Percentiles rank a stretch among this genome's conserved stretches.
phyloP scores from a whole-genome alignment of 1,284 basidiomycete species.

The Athelia psychrophila region DNA sequence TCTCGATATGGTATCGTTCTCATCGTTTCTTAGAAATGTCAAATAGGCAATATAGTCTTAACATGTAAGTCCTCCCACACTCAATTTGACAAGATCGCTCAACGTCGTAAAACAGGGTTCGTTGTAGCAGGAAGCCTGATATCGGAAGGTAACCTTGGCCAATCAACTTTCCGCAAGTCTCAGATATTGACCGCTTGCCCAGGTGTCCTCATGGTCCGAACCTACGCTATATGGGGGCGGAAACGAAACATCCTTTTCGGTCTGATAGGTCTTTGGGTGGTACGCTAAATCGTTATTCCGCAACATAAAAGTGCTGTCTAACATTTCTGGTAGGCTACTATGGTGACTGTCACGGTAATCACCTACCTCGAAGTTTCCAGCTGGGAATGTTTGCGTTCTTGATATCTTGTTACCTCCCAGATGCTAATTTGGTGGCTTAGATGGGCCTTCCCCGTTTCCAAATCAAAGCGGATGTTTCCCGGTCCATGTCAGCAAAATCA shows the following conservation, averaged over 20 bases:
- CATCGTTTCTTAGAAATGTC: constrained; percentile 21
- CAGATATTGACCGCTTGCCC: not conserved
- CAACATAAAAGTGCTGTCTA: not conserved
- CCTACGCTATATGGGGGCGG: constrained; percentile 41
- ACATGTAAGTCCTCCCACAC: constrained; percentile 21
- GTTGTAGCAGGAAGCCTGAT: constrained; percentile 33
- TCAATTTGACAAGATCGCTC: not conserved
- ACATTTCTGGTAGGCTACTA: constrained; percentile 20
- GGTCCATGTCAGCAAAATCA: constrained; percentile 28
- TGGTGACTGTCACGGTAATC: constrained; percentile 29
- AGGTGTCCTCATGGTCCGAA: constrained; percentile 38
- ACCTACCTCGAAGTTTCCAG: constrained; percentile 30
- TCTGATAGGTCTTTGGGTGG: constrained; percentile 23
- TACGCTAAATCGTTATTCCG: constrained; percentile 9
- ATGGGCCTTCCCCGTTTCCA: constrained; percentile 12
- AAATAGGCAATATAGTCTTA: constrained; percentile 21
- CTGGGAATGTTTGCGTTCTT: constrained; percentile 27
- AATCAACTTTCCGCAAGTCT: constrained; percentile 3
- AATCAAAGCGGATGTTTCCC: constrained; percentile 26
- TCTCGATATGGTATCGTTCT: not conserved
- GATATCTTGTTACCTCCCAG: not conserved
- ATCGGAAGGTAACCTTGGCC: constrained; percentile 30
- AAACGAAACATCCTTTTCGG: constrained; percentile 27
- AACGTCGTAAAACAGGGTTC: constrained; percentile 25
- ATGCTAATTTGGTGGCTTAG: constrained; percentile 6